phyloP scores from a whole-genome alignment of 768 basidiomycete genomes.

The Phaffia tasmanica region DNA sequence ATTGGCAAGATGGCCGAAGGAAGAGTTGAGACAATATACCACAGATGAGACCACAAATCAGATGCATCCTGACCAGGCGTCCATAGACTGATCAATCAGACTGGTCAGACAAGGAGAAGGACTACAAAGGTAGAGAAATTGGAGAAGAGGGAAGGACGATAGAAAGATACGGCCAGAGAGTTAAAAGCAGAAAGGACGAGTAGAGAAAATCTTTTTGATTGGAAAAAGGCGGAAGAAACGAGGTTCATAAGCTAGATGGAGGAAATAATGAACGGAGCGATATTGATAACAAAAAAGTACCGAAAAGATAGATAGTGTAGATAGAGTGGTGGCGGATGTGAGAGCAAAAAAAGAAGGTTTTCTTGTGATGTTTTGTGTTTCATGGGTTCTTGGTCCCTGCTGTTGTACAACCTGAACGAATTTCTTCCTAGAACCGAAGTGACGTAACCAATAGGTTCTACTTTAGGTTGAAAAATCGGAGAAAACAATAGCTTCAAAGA shows the following conservation, averaged over 20 bases:
- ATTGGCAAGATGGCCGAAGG: background rate
- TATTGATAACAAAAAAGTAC: background rate
- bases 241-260: background rate
- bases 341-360: background rate
- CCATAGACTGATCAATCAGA: too few species aligned
- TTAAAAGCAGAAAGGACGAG: background rate
- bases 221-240: background rate
- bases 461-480: too few species aligned
- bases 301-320: background rate
- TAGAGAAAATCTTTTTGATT: background rate
- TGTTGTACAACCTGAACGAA: too few species aligned
- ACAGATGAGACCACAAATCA: too few species aligned
- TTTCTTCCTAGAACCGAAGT: too few species aligned
- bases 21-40: background rate
- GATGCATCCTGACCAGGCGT: too few species aligned
- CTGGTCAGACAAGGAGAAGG: too few species aligned
- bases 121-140: background rate
- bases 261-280: background rate
- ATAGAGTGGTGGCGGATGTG: background rate
- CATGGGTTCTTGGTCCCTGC: too few species aligned
- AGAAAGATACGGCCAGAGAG: background rate
- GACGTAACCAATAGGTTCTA: too few species aligned
- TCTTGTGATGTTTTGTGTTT: background rate
- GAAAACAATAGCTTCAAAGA: background rate
- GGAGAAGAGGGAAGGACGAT: background rate